Evolutionary conservation across 331 rosid species (phyloP).

Genomic region (Acacia pycnantha): DNA sequence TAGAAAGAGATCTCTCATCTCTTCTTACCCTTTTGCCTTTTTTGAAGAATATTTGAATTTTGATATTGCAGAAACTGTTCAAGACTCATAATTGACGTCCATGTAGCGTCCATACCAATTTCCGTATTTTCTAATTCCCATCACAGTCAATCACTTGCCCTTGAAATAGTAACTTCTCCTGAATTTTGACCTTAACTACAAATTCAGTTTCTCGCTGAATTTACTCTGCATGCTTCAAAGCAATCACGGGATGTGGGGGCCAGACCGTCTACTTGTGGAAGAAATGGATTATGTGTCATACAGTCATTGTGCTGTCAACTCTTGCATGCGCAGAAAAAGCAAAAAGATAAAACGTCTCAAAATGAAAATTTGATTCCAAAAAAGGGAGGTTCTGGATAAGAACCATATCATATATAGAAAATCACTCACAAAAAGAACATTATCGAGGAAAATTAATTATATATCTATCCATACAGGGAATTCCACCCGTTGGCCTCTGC

Average conservation of each 20-base stretch:
- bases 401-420: not conserved
- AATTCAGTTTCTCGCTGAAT: not conserved
- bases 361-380: conserved; percentile 13
- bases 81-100: not conserved
- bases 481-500: not conserved
- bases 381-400: not conserved
- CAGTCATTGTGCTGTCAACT: not conserved
- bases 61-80: not conserved
- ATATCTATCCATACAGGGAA: not conserved
- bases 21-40: not conserved
- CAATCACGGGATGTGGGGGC: not conserved
- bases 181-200: not conserved
- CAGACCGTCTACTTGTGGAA: not conserved
- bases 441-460: not conserved
- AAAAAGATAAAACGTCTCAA: not conserved
- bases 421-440: not conserved
- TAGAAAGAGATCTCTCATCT: not conserved
- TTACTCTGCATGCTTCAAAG: not conserved
- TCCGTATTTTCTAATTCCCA: not conserved
- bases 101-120: not conserved
- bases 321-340: not conserved
- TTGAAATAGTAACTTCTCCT: not conserved
- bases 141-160: not conserved
- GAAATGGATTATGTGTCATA: not conserved
- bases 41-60: not conserved